phyloP scores from a whole-genome alignment of 2,329 filamentous ascomycete species.

The Talaromyces sp. region DNA sequence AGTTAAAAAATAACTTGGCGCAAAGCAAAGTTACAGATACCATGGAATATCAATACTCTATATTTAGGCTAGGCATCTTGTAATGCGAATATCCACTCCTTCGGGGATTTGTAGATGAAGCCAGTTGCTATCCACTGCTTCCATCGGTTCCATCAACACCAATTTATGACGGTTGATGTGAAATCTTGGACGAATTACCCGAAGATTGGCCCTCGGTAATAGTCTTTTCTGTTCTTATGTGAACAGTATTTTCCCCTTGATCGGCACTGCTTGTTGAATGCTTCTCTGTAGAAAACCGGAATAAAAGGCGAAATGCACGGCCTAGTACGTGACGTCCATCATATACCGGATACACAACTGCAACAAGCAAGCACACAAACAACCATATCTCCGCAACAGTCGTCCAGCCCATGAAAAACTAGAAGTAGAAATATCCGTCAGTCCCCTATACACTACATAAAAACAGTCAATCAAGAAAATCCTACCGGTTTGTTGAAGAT shows the following conservation, averaged over 20 bases:
- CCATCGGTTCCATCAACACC: too few species aligned
- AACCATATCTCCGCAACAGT: conserved; percentile 16
- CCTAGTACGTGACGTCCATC: conserved; percentile 14
- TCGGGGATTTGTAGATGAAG: not conserved
- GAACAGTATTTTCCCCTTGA: not conserved
- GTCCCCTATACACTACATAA: too few species aligned
- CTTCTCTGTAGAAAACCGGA: not conserved
- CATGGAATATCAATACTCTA: too few species aligned
- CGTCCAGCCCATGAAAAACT: conserved; percentile 17
- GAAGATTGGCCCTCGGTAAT: not conserved
- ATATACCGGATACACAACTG: conserved; percentile 15
- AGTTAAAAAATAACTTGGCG: too few species aligned
- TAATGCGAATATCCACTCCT: too few species aligned
- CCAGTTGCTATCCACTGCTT: too few species aligned
- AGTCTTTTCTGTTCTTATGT: not conserved
- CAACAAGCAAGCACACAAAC: conserved; percentile 14
- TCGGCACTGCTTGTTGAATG: not conserved
- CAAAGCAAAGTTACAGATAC: too few species aligned
- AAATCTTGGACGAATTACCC: not conserved
- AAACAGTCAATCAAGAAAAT: not conserved
- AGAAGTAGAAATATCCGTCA: not conserved
- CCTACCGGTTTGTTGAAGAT: conserved; percentile 14
- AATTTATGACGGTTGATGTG: not conserved
- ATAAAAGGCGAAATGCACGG: conserved; percentile 7
- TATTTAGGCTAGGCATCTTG: too few species aligned